These are phyloP conservation scores for Cryptosporidium sp. DNA, from an alignment of 169 alveolate species.

Conservation along the genomic window DNA sequence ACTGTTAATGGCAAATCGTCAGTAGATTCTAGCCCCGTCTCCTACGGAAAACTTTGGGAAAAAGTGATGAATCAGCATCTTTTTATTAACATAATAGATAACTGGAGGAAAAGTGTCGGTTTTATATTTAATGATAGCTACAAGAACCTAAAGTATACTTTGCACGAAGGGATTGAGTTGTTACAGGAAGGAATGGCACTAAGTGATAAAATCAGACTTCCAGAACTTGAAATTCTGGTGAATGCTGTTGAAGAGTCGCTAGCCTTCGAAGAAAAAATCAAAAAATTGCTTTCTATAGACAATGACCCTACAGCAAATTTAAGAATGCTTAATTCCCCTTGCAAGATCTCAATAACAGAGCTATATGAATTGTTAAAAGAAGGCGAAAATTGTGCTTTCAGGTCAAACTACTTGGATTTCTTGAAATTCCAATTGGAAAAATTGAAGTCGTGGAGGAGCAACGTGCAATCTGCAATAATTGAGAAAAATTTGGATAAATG, in stretches of 20 bases:
- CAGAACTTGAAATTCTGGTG: constrained; percentile 17
- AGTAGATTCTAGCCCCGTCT: constrained; percentile 1
- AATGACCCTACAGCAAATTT: neutral
- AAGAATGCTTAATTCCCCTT: neutral
- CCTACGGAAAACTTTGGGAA: constrained; percentile 67
- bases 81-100: constrained; percentile 17
- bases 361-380: constrained; percentile 43
- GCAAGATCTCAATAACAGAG: constrained; percentile 16
- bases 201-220: constrained; percentile 27
- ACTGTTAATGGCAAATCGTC: neutral
- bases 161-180: constrained; percentile 37
- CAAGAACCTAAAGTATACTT: constrained; percentile 32
- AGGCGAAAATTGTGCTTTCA: constrained; percentile 31
- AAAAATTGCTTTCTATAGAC: neutral
- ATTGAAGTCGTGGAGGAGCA: constrained; percentile 54
- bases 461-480: constrained; percentile 59
- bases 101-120: constrained; percentile 52
- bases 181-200: constrained; percentile 34
- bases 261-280: constrained; percentile 32
- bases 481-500: constrained; percentile 70
- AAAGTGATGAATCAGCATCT: constrained; percentile 23
- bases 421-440: constrained; percentile 40
- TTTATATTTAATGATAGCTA: constrained; percentile 24
- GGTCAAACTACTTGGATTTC: constrained; percentile 16
- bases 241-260: constrained; percentile 16